Percentiles rank a stretch among this genome's conserved stretches.
Conservation (phyloP, 2,329 filamentous ascomycete genomes). For the Berkeleyomyces basicola region DNA sequence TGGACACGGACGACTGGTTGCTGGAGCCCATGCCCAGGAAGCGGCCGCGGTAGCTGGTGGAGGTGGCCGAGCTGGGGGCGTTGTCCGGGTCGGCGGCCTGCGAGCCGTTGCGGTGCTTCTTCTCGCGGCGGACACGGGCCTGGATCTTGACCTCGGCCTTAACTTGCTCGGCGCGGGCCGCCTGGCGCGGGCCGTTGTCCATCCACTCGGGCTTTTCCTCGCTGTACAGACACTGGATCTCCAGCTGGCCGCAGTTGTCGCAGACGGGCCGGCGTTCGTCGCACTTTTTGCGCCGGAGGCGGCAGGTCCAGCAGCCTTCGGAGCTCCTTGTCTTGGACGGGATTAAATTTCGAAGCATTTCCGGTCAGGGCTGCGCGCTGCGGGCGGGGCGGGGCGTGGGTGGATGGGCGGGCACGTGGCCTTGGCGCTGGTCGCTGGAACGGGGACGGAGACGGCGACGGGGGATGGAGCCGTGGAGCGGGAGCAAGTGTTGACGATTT, state of each 20-base stretch:
- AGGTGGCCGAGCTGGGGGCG: not conserved
- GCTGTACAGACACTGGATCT: slow-evolving; percentile 38
- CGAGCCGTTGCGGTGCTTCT: slow-evolving; percentile 23
- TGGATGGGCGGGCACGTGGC: not conserved
- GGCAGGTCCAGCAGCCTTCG: slow-evolving; percentile 42
- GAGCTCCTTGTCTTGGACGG: slow-evolving; percentile 13
- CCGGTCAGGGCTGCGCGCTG: not conserved
- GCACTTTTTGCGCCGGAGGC: slow-evolving; percentile 45
- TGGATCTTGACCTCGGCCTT: slow-evolving; percentile 42
- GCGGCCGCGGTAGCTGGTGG: not conserved
- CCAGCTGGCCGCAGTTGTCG: slow-evolving; percentile 32
- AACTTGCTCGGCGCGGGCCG: slow-evolving; percentile 33
- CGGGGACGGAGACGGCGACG: not conserved
- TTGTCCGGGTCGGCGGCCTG: not conserved
- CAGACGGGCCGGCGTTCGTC: slow-evolving; percentile 37
- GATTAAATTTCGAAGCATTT: slow-evolving; percentile 11
- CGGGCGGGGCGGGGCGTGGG: no score
- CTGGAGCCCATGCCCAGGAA: slow-evolving; percentile 12
- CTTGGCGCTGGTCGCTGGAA: not conserved
- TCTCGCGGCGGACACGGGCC: slow-evolving; percentile 32
- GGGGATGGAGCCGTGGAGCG: not conserved
- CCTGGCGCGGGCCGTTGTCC: slow-evolving; percentile 34
- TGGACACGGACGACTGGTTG: slow-evolving; percentile 13
- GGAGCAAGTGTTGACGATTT: not conserved
- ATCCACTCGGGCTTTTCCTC: slow-evolving; percentile 40